Conservation (phyloP, 306 rosid genomes). For the Citrullus amarus region DNA sequence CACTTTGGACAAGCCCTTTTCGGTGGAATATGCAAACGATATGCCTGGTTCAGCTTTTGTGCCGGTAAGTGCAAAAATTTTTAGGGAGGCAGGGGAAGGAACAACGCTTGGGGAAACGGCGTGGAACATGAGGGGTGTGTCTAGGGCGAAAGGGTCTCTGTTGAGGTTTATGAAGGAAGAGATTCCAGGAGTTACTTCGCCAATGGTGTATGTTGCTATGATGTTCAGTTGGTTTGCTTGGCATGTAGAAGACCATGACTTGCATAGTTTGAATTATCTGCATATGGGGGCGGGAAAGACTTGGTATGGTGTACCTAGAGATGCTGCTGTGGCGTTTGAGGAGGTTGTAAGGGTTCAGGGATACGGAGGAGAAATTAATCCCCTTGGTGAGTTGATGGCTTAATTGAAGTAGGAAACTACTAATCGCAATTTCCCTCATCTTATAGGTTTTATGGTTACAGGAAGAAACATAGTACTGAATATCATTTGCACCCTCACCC, state of each 20-base stretch:
- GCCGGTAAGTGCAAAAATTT: conserved; percentile 22
- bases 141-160: conserved; percentile 75
- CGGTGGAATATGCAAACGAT: conserved; percentile 91
- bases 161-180: conserved; percentile 98
- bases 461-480: background rate
- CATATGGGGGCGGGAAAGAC: conserved; percentile 94
- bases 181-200: conserved; percentile 95
- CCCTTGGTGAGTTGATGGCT: conserved; percentile 66
- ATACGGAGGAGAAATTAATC: conserved; percentile 87
- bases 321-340: conserved; percentile 91
- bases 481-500: background rate
- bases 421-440: conserved; percentile 16
- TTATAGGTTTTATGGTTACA: background rate
- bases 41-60: conserved; percentile 96
- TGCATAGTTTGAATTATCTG: conserved; percentile 87
- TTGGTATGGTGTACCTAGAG: conserved; percentile 93
- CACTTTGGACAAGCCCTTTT: conserved; percentile 78
- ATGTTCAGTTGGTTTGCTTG: conserved; percentile 98
- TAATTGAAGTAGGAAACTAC: background rate
- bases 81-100: conserved; percentile 49
- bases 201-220: conserved; percentile 96
- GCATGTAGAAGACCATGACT: conserved; percentile 98
- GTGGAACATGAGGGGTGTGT: conserved; percentile 90
- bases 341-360: conserved; percentile 93
- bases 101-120: conserved; percentile 65